These are phyloP conservation scores for Obba rivulosa DNA, from an alignment of 768 basidiomycete species.

Conservation along the genomic window DNA sequence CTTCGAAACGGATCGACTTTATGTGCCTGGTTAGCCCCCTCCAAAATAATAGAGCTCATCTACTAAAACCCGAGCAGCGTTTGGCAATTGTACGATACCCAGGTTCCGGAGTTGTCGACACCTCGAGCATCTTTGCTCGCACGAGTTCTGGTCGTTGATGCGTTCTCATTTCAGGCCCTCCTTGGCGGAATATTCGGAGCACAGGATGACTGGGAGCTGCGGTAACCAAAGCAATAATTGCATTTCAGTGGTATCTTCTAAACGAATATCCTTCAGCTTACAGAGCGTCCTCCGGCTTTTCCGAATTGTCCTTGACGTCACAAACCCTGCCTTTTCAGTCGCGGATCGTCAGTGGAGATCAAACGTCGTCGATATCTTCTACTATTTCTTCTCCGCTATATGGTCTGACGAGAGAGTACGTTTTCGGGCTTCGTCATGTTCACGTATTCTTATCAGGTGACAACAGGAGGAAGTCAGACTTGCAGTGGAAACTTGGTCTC, in stretches of 20 bases:
- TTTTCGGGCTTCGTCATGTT: constrained; percentile 1
- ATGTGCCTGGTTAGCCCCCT: constrained; percentile 47
- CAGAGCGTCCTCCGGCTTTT: constrained; percentile 52
- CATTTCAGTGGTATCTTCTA: neutral
- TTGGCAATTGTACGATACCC: constrained; percentile 67
- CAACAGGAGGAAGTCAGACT: constrained; percentile 67
- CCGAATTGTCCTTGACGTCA: constrained; percentile 61
- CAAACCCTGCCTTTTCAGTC: constrained; percentile 52
- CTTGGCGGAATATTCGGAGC: constrained; percentile 36
- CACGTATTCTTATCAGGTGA: neutral
- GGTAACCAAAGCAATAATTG: constrained; percentile 34
- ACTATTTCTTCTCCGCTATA: constrained; percentile 51
- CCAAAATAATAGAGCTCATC: neutral
- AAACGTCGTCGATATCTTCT: constrained; percentile 54
- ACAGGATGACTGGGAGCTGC: constrained; percentile 38
- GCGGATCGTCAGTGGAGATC: constrained; percentile 68
- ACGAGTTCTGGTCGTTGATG: constrained; percentile 55
- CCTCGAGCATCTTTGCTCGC: constrained; percentile 54
- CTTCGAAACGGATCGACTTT: constrained; percentile 55
- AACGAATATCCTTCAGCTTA: constrained; percentile 33
- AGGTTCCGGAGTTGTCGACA: constrained; percentile 45
- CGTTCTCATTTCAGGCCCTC: constrained; percentile 53
- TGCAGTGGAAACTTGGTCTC: constrained; percentile 50
- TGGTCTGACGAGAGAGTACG: constrained; percentile 62
- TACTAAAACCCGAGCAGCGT: constrained; percentile 33